Evolutionary conservation across 1,284 basidiomycete genomes (phyloP), one percentile per base, ranked within the genome.

Genomic region (Fistulina hepatica): DNA sequence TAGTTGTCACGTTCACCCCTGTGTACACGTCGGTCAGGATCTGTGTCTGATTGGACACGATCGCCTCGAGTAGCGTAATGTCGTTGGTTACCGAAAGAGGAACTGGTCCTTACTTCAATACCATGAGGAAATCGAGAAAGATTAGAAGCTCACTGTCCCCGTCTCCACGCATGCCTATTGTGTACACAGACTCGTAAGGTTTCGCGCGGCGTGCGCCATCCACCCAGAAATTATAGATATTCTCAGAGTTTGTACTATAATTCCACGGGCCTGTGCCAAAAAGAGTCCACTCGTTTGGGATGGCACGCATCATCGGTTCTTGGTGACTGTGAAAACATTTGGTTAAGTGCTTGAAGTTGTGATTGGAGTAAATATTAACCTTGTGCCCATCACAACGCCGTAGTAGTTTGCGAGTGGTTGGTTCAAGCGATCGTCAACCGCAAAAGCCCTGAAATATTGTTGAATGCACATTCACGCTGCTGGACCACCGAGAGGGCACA

Each of bases 341-440:
- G 28, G 33, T 22, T 34, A 39, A 12, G 27, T n/a, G 13, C 17
- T 13, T 3, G 34, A 23, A 15, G 28, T 12, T 10, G 6, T 21
- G 22, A 38, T 4, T n/a, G 26, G 6, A 13, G 15, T 22, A 33
- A 17, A 27, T 10, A 47, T 50, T 5, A 36, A 64, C 68, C 67
- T 72, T 10, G 74, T 78, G 24, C 69, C 77, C 73, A 81, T 82
- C 17, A 76, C 77, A 35, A 83, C 65, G 16, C 80, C 81, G 55
- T 73, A 81, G 40, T 61, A 63, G 45, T 82, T 71, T 1, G 81
- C 81, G 8, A 76, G 58, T 17, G 63, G 61, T 48, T 78, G 76
- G 46, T 83, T 84, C 17, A 67, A 62, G 1, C 64, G 49, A 43
- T 83, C 81, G 45, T 84, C 81, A 13, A 79, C 60, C 13, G 63